Evolutionary conservation across 2,329 filamentous ascomycete genomes (phyloP), one percentile per base, ranked within the genome.

Genomic region (Cladosporium sp.): DNA sequence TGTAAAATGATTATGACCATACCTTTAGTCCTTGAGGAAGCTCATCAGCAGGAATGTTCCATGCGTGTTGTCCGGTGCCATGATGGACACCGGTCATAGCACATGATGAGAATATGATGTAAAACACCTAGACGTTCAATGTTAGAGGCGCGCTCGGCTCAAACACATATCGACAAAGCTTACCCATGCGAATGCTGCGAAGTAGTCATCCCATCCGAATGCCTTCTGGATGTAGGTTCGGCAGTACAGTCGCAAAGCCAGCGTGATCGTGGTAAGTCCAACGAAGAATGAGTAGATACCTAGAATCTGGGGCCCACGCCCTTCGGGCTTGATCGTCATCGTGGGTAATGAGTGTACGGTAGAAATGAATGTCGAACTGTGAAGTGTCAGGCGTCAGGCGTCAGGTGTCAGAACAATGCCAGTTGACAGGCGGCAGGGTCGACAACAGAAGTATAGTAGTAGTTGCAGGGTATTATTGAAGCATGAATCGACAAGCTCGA

Each of bases 41-140:
- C 25, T 66, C 67, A 18, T 48, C 48, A n/a, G 58, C 18, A n/a
- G 67, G 67, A 18, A 68, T 68, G 36, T 63, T 16, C 43, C 43
- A 59, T 18, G 63, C 58, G 43, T 68, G 65, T 26, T 68, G 67
- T 1, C 67, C 67, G n/a, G 67, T 68, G 25, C 67, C 67, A 23
- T 67, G 67, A 21, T 66, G 66, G 3, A 60, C 53, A 4, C 67
- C 67, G 13, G 54, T 65, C 53, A 67, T 66, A 21, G 67, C 67
- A 48, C 46, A 66, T 25, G 62, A 57, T 11, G 67, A 53, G 54
- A 65, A 62, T 23, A 63, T 34, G 18, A 63, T 51, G 25, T 66
- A 68, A 25, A 68, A 63, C 1, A 32, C 56, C 67, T 68, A 26
- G 23, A 30, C 13, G 6, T 21, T 14, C 14, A 5, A 13, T 23